Base-by-base conservation (phyloP, 805 yeast species). In the Grigorovia jiainica region DNA sequence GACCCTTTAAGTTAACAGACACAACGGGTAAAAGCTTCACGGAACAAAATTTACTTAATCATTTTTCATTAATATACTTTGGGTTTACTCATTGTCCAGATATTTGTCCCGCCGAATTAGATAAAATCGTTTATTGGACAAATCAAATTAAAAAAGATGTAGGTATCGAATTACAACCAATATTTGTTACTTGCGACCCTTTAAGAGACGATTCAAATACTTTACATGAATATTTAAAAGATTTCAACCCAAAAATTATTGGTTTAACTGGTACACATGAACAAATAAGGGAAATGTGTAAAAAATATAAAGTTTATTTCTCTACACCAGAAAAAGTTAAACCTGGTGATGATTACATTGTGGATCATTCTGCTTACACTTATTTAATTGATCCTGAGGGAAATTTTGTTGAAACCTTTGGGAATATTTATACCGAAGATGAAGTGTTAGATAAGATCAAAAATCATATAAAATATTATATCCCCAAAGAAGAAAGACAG, bases 11-110 rank as follows among this genome's bases (percentile, higher is more conserved):
- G 43, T 66, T 90, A 46, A 64, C 73, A 5, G 95, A 87, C 58
- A 70, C 73, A 29, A 66, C 87, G 41, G 87, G 89, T 31, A 64
- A 80, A 20, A 63, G 60, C 15, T 92, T 90, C 62, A 86, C 97
- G 1, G 77, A 86, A 20, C 68, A 84, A 46, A 73, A 89, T 51
- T 67, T 90, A 57, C 65, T 74, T 48, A 94, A 89, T 21, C 81
- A 76, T 58, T 92, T 87, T 62, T 75, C 87, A 15, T 67, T 90
- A 38, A 61, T 90, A 16, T 90, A 90, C 60, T 90, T 90, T 64
- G 98, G 98, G 0, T 90, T 90, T 68, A 83, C 95, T 3, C 87
- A 87, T 65, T 90, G 98, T 66, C 98, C 98, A 9, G 98, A 90
- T 64, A 87, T 90, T 39, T 90, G 98, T 63, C 98, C 98, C 7